Evolutionary conservation across 345 rosid genomes (phyloP).

Genomic region (Kernera saxatilis): DNA sequence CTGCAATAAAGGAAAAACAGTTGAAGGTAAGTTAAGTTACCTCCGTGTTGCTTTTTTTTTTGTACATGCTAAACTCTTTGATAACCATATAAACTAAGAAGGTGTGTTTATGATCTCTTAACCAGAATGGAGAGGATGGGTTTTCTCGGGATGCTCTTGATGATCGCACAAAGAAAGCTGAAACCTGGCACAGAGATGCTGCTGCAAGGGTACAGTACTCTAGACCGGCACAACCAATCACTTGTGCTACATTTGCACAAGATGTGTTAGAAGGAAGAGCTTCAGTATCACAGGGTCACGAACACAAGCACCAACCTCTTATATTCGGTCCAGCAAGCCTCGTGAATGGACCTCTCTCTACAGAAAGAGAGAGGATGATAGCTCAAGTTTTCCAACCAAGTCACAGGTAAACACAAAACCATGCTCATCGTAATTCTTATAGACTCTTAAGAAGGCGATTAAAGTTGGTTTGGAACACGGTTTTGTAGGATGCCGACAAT

Average conservation of each 20-base stretch:
- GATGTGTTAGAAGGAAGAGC: constrained; percentile 98
- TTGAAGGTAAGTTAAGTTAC: constrained; percentile 54
- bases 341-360: constrained; percentile 49
- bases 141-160: constrained; percentile 72
- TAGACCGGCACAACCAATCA: constrained; percentile 76
- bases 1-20: constrained; percentile 66
- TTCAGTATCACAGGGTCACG: constrained; percentile 62
- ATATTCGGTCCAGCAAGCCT: constrained; percentile 94
- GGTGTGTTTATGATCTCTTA: background rate
- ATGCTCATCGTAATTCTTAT: background rate
- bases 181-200: constrained; percentile 88
- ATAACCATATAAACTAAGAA: background rate
- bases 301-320: constrained; percentile 89
- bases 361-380: constrained; percentile 79
- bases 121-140: constrained; percentile 59
- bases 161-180: constrained; percentile 68
- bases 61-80: background rate
- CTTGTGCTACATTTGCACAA: constrained; percentile 96
- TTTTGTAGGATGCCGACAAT: constrained; percentile 83
- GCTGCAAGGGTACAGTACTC: constrained; percentile 54
- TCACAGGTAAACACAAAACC: constrained; percentile 45
- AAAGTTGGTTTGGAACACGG: constrained; percentile 42
- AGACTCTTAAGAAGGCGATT: background rate
- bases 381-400: constrained; percentile 88
- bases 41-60: background rate